Percentiles rank a stretch among this genome's conserved stretches.
Conservation (phyloP, 2,329 filamentous ascomycete species). For the Penicillium sp. region DNA sequence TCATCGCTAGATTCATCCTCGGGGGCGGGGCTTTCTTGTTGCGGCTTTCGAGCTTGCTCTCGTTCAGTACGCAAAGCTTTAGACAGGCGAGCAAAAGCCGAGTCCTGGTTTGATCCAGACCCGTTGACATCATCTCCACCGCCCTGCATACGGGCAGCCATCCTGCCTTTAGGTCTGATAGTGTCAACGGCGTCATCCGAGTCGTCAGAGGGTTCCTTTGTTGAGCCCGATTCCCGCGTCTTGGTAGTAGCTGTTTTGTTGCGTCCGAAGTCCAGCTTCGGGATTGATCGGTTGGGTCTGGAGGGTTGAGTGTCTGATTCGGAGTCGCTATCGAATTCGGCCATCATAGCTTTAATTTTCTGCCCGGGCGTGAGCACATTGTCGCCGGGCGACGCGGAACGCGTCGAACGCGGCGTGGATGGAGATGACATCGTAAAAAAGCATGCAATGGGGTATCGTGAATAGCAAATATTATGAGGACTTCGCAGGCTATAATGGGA, state of each 20-base stretch:
- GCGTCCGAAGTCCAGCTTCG: conserved; percentile 18
- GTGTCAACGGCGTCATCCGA: conserved; percentile 44
- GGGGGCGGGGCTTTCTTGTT: conserved; percentile 7
- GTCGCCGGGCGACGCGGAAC: conserved; percentile 28
- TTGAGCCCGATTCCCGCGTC: conserved; percentile 1
- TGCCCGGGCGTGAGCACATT: conserved; percentile 44
- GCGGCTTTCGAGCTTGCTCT: conserved; percentile 13
- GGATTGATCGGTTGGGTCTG: conserved; percentile 11
- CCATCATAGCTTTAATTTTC: conserved; percentile 52
- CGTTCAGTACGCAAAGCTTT: conserved; percentile 24
- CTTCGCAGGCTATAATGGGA: conserved; percentile 8
- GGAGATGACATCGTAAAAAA: conserved; percentile 32
- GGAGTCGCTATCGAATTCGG: conserved; percentile 48
- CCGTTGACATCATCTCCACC: conserved; percentile 18
- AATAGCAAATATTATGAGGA: not conserved
- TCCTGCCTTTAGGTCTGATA: conserved; percentile 58
- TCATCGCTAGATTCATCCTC: conserved; percentile 23
- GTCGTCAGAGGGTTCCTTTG: conserved; percentile 16
- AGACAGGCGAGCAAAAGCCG: conserved; percentile 44
- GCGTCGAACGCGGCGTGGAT: conserved; percentile 36
- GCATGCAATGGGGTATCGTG: conserved; percentile 1
- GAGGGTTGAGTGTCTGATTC: conserved; percentile 43
- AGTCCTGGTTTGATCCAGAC: conserved; percentile 18
- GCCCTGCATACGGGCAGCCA: conserved; percentile 63
- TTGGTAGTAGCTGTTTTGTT: conserved; percentile 7